Conservation (phyloP, 2,329 filamentous ascomycete species). For the Cladorrhinum sp. region DNA sequence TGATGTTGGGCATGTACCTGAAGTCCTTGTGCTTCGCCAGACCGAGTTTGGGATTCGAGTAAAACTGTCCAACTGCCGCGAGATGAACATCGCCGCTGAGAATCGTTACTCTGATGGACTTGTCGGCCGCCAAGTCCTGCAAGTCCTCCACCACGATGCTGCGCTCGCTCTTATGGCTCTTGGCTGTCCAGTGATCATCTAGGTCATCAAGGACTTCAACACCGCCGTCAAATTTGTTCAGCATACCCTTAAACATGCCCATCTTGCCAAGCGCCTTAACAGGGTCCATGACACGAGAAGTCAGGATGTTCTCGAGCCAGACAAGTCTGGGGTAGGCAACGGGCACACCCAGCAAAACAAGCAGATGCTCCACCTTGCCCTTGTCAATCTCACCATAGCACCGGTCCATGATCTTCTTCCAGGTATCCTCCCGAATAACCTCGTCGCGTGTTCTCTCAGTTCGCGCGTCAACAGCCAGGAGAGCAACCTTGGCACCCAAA, state of each 20-base stretch:
- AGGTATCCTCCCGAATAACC: conserved; percentile 75
- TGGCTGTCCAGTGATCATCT: conserved; percentile 97
- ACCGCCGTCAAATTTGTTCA: conserved; percentile 88
- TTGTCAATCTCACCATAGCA: conserved; percentile 78
- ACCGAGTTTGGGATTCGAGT: conserved; percentile 77
- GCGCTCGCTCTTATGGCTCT: conserved; percentile 87
- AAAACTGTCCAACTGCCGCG: conserved; percentile 90
- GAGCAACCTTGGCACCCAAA: conserved; percentile 72
- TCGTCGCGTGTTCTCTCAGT: conserved; percentile 85
- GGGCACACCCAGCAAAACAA: conserved; percentile 82
- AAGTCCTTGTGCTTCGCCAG: conserved; percentile 88
- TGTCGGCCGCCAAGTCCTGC: conserved; percentile 89
- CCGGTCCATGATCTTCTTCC: conserved; percentile 82
- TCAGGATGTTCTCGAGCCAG: conserved; percentile 72
- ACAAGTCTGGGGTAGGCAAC: conserved; percentile 77
- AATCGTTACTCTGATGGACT: conserved; percentile 87
- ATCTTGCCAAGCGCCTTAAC: conserved; percentile 83
- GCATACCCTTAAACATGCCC: conserved; percentile 73
- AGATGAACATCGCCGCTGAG: conserved; percentile 93
- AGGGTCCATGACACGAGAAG: conserved; percentile 80
- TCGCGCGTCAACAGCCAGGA: conserved; percentile 85
- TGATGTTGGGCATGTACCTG: conserved; percentile 93
- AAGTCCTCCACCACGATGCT: conserved; percentile 84
- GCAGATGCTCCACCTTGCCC: conserved; percentile 82
- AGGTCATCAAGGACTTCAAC: conserved; percentile 89